A percentile compares a stretch with the other conserved stretches of the same genome.
These are phyloP conservation scores for Pelargonium myrrhifolium DNA, from an alignment of 441 rosid genomes.

Conservation along the genomic window DNA sequence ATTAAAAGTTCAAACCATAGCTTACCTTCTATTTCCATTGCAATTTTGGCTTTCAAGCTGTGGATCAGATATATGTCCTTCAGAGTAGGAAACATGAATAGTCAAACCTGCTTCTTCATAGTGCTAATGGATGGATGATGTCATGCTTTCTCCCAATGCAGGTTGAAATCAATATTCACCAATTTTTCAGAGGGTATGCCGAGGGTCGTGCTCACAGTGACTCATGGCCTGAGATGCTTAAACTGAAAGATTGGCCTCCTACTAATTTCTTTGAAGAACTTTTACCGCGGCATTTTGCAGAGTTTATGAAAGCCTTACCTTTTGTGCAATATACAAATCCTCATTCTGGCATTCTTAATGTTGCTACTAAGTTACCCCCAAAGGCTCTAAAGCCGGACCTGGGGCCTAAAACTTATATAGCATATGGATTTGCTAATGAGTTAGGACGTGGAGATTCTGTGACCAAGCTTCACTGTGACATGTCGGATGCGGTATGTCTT, in stretches of 20 bases:
- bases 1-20: neutral
- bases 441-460: conserved; percentile 33
- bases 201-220: conserved; percentile 19
- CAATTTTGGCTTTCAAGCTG: neutral
- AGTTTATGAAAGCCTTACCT: conserved; percentile 24
- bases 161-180: conserved; percentile 26
- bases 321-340: conserved; percentile 29
- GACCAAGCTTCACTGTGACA: conserved; percentile 32
- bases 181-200: conserved; percentile 24
- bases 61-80: neutral
- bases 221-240: conserved; percentile 28
- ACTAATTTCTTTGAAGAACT: conserved; percentile 23
- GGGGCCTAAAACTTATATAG: conserved; percentile 27
- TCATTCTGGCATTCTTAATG: conserved; percentile 19
- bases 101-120: neutral
- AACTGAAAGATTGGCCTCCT: conserved; percentile 33
- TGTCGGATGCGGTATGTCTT: neutral
- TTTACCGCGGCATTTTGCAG: conserved; percentile 27
- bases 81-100: neutral
- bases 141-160: conserved; percentile 8
- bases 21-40: conserved; percentile 2
- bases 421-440: conserved; percentile 25
- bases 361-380: conserved; percentile 22
- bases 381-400: conserved; percentile 20
- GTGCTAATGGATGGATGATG: neutral